phyloP scores from a whole-genome alignment of 2,329 filamentous ascomycete species.

The Curvularia verruculosa region DNA sequence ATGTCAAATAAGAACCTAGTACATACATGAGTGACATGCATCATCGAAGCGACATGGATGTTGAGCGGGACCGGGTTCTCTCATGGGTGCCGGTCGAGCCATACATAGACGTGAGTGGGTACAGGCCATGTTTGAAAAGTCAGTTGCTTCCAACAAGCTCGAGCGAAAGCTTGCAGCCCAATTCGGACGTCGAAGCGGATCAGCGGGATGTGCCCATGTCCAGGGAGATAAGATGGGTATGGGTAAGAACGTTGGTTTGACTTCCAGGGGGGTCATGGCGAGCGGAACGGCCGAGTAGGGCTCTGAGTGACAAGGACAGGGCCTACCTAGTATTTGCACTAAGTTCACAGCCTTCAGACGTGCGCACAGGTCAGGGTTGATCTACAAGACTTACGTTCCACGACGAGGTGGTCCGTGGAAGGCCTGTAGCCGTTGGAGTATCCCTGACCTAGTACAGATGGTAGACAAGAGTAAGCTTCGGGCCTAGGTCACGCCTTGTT shows the following conservation, averaged over 20 bases:
- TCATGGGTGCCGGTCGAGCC: constrained; percentile 28
- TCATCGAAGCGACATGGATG: constrained; percentile 25
- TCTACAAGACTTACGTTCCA: constrained; percentile 43
- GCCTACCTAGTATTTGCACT: constrained; percentile 14
- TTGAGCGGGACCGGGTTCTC: constrained; percentile 26
- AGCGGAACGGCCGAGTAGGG: constrained; percentile 6
- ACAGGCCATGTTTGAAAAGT: constrained; percentile 29
- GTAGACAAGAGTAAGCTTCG: constrained; percentile 27
- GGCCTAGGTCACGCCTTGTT: constrained; percentile 16
- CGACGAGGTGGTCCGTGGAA: constrained; percentile 37
- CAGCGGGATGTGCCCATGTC: constrained; percentile 28
- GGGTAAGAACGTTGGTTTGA: constrained; percentile 24
- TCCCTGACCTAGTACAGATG: constrained; percentile 22
- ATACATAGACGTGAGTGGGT: constrained; percentile 25
- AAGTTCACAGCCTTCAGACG: constrained; percentile 29
- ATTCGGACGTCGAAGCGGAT: constrained; percentile 20
- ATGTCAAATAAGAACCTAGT: constrained; percentile 19
- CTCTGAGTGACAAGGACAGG: constrained; percentile 1
- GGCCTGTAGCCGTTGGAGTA: constrained; percentile 33
- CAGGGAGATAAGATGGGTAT: constrained; percentile 31
- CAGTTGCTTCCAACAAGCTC: constrained; percentile 20
- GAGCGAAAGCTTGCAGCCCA: constrained; percentile 26
- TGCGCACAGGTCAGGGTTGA: constrained; percentile 34
- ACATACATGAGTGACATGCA: constrained; percentile 27
- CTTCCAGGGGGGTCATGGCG: constrained; percentile 21